Base-by-base conservation (phyloP, 441 rosid genomes). In the Populus hybrid region DNA sequence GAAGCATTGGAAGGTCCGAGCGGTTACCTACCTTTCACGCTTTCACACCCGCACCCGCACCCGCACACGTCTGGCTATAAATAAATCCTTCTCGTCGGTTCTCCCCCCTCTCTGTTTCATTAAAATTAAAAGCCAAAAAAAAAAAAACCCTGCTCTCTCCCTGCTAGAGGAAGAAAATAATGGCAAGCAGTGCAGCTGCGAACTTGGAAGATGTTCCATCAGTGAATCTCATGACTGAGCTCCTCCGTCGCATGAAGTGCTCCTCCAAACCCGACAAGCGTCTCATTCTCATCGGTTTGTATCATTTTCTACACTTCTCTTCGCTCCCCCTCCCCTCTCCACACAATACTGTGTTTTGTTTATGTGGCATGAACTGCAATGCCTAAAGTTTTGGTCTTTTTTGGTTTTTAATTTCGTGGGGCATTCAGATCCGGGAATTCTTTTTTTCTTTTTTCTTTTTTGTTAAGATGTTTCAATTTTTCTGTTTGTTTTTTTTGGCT, bases 221-320 rank as follows among this genome's bases (percentile, higher is more conserved):
- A 2, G 87, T 88, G 46, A 90, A 92, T 88, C 96, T 95, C 81
- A 93, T 91, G 97, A 81, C 90, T 23, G 98, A 95, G 87, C 93
- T 95, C 74, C 94, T 95, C 78, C 98, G 98, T 69, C 98, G 99
- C 76, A 87, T 95, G 93, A 93, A 89, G 79, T 95, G 99, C 82
- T 82, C 96, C 73, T 35, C 97, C 81, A 92, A 92, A 73, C 96
- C 99, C 40, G 98, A 95, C 81, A 93, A 91, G 78, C 98, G 96
- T 80, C 97, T 95, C 88, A 87, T 95, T 76, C 91, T 95, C 87
- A 79, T 94, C 64, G 99, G 99, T 93, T 85, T 18, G 35, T 70
- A 57, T 46, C 61, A 18, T 53, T 53, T 53, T 6, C 61, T 53
- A 30, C 32, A 30, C 32, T 30, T 16, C 50, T 4, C n/a, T 75